These are phyloP conservation scores for Exserohilum turcica DNA, from an alignment of 2,329 filamentous ascomycete species.

Conservation along the genomic window DNA sequence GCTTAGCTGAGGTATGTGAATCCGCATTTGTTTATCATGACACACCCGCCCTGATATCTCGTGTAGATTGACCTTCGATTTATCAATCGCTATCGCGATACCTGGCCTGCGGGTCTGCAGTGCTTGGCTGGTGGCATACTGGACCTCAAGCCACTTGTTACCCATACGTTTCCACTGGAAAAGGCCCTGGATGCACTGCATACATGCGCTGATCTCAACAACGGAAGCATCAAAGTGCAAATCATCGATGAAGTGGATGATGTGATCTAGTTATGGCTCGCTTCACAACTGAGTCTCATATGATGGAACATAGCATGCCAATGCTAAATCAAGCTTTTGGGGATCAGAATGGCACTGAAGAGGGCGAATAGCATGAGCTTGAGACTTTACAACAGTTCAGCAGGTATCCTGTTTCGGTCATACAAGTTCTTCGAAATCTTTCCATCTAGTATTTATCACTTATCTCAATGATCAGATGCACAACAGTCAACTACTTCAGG, in stretches of 20 bases:
- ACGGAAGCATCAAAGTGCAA: conserved; percentile 65
- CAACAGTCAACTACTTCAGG: no score
- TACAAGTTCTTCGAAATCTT: no score
- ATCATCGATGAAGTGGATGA: conserved; percentile 56
- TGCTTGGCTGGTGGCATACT: conserved; percentile 64
- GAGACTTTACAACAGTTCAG: no score
- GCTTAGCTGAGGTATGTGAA: conserved; percentile 59
- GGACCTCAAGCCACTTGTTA: conserved; percentile 66
- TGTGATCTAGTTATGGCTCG: conserved; percentile 19
- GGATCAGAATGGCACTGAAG: no score
- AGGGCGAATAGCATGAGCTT: no score
- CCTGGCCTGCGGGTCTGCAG: conserved; percentile 69
- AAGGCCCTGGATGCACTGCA: conserved; percentile 64
- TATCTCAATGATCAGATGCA: no score
- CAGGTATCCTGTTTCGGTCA: no score
- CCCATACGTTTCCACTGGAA: conserved; percentile 67
- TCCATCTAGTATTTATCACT: no score
- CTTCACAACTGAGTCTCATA: not conserved
- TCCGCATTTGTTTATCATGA: not conserved
- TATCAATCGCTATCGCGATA: conserved; percentile 73
- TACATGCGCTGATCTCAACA: conserved; percentile 57
- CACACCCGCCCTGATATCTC: not conserved
- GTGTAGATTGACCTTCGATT: conserved; percentile 68
- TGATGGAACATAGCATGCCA: not conserved
- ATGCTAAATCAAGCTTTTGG: not conserved